These are phyloP conservation scores for Hirsutella rhossiliensis DNA, from an alignment of 2,329 filamentous ascomycete genomes.

Conservation along the genomic window DNA sequence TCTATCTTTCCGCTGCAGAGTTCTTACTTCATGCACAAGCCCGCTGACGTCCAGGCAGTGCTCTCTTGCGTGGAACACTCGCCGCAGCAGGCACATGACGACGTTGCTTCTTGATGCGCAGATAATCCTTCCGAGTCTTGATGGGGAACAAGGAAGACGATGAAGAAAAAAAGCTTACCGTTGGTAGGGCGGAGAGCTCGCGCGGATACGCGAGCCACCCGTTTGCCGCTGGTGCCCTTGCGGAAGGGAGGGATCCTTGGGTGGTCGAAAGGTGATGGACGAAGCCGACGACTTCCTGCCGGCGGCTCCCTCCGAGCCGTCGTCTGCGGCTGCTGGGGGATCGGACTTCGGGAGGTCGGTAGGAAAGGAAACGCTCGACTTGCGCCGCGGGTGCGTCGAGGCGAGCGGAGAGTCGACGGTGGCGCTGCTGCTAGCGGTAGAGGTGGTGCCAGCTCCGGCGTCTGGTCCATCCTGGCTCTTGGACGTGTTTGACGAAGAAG, in stretches of 20 bases:
- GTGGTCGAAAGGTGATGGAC: slow-evolving; percentile 34
- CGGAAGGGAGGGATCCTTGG: slow-evolving; percentile 30
- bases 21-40: neutral
- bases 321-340: slow-evolving; percentile 4
- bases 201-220: slow-evolving; percentile 27
- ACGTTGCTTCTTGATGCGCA: neutral
- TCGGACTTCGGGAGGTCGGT: slow-evolving; percentile 18
- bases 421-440: slow-evolving; percentile 1
- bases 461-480: neutral
- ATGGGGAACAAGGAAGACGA: neutral
- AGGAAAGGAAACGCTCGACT: slow-evolving; percentile 22
- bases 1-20: neutral
- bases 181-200: slow-evolving; percentile 34
- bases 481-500: slow-evolving; percentile 9
- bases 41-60: neutral
- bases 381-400: slow-evolving; percentile 15
- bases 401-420: slow-evolving; percentile 16
- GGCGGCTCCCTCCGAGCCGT: neutral
- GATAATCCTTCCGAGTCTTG: neutral
- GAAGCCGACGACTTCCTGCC: slow-evolving; percentile 28
- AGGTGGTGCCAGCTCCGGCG: slow-evolving; percentile 8
- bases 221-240: slow-evolving; percentile 35
- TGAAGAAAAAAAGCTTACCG: slow-evolving; percentile 24
- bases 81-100: neutral
- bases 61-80: neutral